Conservation (phyloP, 257 asterid species). For the Ilex aquifolium region DNA sequence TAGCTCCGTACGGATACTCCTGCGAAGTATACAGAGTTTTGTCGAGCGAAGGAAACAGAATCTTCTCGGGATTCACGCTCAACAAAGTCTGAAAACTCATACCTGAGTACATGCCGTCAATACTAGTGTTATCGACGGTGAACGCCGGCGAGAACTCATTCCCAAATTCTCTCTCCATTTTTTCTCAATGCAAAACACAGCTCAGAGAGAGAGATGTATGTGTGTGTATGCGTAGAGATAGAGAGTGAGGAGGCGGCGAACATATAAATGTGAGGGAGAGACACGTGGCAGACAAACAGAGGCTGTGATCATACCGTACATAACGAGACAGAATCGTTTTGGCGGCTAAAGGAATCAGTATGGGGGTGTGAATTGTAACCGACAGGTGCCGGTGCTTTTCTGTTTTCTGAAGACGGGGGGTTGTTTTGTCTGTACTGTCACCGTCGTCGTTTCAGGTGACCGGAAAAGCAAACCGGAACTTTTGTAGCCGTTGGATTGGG, state of each 20-base stretch:
- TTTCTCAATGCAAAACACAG: not conserved
- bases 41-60: not conserved
- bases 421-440: constrained; percentile 25
- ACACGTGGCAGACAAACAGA: constrained; percentile 19
- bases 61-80: not conserved
- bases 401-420: constrained; percentile 11
- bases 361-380: not conserved
- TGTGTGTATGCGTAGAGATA: not conserved
- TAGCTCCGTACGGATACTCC: constrained; percentile 11
- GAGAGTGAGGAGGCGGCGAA: not conserved
- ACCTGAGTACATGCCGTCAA: constrained; percentile 33
- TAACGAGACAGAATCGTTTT: not conserved
- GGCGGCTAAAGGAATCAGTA: not conserved
- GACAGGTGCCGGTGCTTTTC: constrained; percentile 14
- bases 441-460: constrained; percentile 10
- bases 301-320: not conserved
- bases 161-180: constrained; percentile 27
- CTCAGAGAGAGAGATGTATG: not conserved
- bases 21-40: not conserved
- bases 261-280: not conserved
- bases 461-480: not conserved
- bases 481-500: constrained; percentile 8
- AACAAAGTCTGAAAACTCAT: constrained; percentile 40
- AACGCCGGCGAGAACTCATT: constrained; percentile 11
- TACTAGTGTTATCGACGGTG: constrained; percentile 32